Base-by-base conservation (phyloP, 2,329 filamentous ascomycete species). In the Myriosclerotinia curreyana region DNA sequence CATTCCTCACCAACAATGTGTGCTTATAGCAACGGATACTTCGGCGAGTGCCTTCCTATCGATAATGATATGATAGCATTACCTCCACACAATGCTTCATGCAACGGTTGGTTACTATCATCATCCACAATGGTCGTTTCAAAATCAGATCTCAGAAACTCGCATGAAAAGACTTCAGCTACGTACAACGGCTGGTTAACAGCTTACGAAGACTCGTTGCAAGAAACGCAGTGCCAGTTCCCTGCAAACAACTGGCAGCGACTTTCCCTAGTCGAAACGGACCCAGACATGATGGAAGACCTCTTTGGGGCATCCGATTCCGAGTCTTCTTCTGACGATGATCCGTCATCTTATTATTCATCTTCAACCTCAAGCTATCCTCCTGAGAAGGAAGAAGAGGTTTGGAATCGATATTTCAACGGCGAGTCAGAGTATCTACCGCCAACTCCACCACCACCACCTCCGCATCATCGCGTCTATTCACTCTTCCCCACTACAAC, bases 51-150 rank as follows among this genome's bases (percentile, higher is more conserved):
- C 15, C 51, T n/a, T 60, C 48, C 55, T 64, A 64, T 64, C 53
- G 61, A 64, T 64, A 59, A 58, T 64, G 53, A 64, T 64, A 59
- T 64, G 53, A 64, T 64, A 59, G 44, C 53, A n/a, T 20, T 59
- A 17, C 36, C 38, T 59, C 61, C 61, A 59, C 53, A 51, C 25
- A 38, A 40, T 49, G 60, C 38, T 54, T 25, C 54, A 34, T 64
- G 44, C 54, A 40, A 28, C 20, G 46, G 36, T 20, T 64, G 61
- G 61, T 64, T 64, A 50, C 22, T 51, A 44, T 51, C 61, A 59
- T 64, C 53, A 42, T 64, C 61, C 25, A 64, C 53, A 42, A 64
- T 64, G 61, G 36, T 64, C 46, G 9, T 59, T 14, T 59, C 61
- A 51, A 59, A 51, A 20, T 59, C 50, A 46, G 46, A 64, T 42